Conservation (phyloP, 2,329 filamentous ascomycete species). For the Hypoxylon sp. region DNA sequence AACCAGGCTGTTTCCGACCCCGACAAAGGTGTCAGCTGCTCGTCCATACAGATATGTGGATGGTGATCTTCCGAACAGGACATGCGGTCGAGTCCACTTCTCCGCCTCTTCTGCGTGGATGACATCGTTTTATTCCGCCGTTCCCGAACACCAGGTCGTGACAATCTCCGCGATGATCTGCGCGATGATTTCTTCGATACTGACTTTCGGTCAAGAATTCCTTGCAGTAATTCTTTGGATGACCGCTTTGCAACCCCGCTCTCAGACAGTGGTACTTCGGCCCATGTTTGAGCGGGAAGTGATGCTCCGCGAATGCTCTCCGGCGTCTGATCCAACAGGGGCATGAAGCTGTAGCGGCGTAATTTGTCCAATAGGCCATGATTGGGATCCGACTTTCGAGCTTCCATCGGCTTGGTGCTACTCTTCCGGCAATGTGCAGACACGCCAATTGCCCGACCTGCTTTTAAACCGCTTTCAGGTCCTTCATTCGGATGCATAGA, state of each 20-base stretch:
- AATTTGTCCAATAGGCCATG: slow-evolving; percentile 44
- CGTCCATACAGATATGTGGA: slow-evolving; percentile 48
- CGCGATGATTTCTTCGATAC: slow-evolving; percentile 31
- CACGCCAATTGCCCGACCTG: slow-evolving; percentile 41
- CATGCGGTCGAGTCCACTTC: slow-evolving; percentile 13
- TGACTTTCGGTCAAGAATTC: slow-evolving; percentile 43
- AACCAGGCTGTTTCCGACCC: slow-evolving; percentile 29
- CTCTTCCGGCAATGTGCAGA: slow-evolving; percentile 44
- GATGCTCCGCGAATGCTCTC: slow-evolving; percentile 40
- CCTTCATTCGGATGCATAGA: slow-evolving; percentile 11
- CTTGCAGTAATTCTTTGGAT: slow-evolving; percentile 47
- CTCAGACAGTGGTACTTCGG: slow-evolving; percentile 26
- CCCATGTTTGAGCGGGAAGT: slow-evolving; percentile 1
- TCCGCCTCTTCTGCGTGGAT: slow-evolving; percentile 15
- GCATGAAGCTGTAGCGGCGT: slow-evolving; percentile 52
- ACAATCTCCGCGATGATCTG: slow-evolving; percentile 29
- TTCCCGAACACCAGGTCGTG: background rate
- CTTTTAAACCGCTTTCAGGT: slow-evolving; percentile 10
- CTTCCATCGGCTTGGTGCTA: slow-evolving; percentile 23
- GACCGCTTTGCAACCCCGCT: slow-evolving; percentile 33
- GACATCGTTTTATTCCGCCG: slow-evolving; percentile 15
- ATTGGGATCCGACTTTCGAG: slow-evolving; percentile 7
- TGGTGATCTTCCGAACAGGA: slow-evolving; percentile 47
- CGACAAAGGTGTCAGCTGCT: slow-evolving; percentile 40
- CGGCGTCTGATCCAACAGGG: slow-evolving; percentile 46